These are phyloP conservation scores for Peronospora tabacina DNA, from an alignment of 352 stramenopile species.

Conservation along the genomic window DNA sequence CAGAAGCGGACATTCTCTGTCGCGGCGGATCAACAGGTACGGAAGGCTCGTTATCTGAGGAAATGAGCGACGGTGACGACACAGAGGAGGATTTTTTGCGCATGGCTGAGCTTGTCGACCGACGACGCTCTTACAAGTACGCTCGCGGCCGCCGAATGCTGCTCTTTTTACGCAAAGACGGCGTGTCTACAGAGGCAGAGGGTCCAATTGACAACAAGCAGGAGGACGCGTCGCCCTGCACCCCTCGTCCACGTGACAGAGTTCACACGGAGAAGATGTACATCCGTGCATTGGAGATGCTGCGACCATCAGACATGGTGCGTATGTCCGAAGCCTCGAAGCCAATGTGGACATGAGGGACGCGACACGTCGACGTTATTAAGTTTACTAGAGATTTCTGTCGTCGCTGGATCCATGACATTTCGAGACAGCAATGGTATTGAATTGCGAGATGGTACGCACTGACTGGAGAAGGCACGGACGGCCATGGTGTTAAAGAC, in stretches of 20 bases:
- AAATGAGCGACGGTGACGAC: conserved; percentile 37
- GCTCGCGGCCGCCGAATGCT: conserved; percentile 45
- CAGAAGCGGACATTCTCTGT: conserved; percentile 26
- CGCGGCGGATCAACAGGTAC: conserved; percentile 34
- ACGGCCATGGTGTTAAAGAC: no score
- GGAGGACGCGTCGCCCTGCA: conserved; percentile 14
- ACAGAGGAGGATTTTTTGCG: conserved; percentile 32
- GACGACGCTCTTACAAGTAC: conserved; percentile 51
- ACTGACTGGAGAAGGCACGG: conserved; percentile 5
- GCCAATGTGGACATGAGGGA: conserved; percentile 17
- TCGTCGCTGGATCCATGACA: conserved; percentile 3
- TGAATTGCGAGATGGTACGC: conserved; percentile 19
- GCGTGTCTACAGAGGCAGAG: conserved; percentile 10
- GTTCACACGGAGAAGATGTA: conserved; percentile 29
- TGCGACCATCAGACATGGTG: conserved; percentile 22
- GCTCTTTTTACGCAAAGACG: conserved; percentile 47
- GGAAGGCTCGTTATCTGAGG: conserved; percentile 33
- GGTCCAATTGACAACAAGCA: neutral
- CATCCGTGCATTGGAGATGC: conserved; percentile 29
- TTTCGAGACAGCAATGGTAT: conserved; percentile 27
- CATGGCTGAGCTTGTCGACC: conserved; percentile 39
- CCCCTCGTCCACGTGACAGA: conserved; percentile 10
- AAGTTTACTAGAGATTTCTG: neutral
- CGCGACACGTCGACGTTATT: neutral
- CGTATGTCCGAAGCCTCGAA: conserved; percentile 18